phyloP scores from a whole-genome alignment of 2,329 filamentous ascomycete species.

The Calycina herbarum region DNA sequence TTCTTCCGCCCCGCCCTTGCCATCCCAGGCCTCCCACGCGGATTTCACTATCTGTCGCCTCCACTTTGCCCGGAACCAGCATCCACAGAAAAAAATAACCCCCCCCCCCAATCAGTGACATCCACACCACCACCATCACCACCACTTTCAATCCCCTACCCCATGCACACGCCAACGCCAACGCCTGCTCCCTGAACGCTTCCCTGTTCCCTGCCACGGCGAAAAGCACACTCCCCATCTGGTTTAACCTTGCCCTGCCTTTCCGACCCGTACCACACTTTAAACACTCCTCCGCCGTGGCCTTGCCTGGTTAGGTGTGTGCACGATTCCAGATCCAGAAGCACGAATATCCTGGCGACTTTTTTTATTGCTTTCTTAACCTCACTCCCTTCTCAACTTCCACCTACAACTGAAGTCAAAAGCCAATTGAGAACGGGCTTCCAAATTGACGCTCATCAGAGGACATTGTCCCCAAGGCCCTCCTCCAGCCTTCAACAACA shows the following conservation, averaged over 20 bases:
- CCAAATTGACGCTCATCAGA: background rate
- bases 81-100: background rate
- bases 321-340: conserved; percentile 13
- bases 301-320: conserved; percentile 1
- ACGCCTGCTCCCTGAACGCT: conserved; percentile 9
- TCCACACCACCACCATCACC: background rate
- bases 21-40: conserved; percentile 14
- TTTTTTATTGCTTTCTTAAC: conserved; percentile 10
- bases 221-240: conserved; percentile 12
- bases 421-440: background rate
- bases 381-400: background rate
- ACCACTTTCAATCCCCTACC: conserved; percentile 3
- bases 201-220: conserved; percentile 15
- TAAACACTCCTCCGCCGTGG: conserved; percentile 17
- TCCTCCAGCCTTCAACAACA: conserved; percentile 5
- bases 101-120: background rate
- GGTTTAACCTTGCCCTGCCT: conserved; percentile 13
- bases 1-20: conserved; percentile 3
- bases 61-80: background rate
- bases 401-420: background rate
- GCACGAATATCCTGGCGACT: conserved; percentile 5
- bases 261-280: conserved; percentile 25
- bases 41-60: background rate
- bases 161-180: conserved; percentile 11
- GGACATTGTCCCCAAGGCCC: background rate